A percentile compares a stretch with the other conserved stretches of the same genome.
Evolutionary conservation across 805 yeast genomes (phyloP).

Genomic region (Candida oleophila): DNA sequence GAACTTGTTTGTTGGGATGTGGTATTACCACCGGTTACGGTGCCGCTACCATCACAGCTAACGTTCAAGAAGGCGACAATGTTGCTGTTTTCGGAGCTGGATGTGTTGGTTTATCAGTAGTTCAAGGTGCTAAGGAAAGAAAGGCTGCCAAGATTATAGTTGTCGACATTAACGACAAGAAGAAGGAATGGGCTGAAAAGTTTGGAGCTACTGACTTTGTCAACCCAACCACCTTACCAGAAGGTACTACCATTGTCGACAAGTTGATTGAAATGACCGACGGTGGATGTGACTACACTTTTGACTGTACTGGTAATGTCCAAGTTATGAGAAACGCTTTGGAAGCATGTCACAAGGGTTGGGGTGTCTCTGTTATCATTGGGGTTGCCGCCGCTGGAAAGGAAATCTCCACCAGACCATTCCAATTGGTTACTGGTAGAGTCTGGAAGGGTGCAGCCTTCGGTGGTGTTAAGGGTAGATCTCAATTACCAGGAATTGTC

Average conservation of each 20-base stretch:
- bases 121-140: slow-evolving; percentile 88
- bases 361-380: slow-evolving; percentile 94
- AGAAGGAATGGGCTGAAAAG: slow-evolving; percentile 79
- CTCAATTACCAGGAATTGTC: slow-evolving; percentile 89
- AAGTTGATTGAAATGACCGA: slow-evolving; percentile 87
- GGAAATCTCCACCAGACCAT: slow-evolving; percentile 95
- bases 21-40: slow-evolving; percentile 99
- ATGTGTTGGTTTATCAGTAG: slow-evolving; percentile 92
- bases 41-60: slow-evolving; percentile 92
- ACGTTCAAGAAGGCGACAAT: slow-evolving; percentile 86
- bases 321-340: slow-evolving; percentile 93
- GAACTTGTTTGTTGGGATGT: slow-evolving; percentile 92
- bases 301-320: slow-evolving; percentile 97
- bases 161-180: slow-evolving; percentile 81
- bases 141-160: slow-evolving; percentile 81
- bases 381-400: slow-evolving; percentile 99
- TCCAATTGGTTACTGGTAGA: slow-evolving; percentile 98
- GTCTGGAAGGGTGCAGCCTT: slow-evolving; percentile 99
- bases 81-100: slow-evolving; percentile 98
- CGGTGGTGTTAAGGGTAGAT: slow-evolving; percentile 97
- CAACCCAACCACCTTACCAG: slow-evolving; percentile 76
- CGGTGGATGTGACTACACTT: slow-evolving; percentile 95
- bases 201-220: slow-evolving; percentile 96
- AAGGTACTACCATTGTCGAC: slow-evolving; percentile 75
- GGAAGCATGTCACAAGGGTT: slow-evolving; percentile 97